These are phyloP conservation scores for Oxytropis ochrocephala DNA, from an alignment of 306 rosid species.

Conservation along the genomic window DNA sequence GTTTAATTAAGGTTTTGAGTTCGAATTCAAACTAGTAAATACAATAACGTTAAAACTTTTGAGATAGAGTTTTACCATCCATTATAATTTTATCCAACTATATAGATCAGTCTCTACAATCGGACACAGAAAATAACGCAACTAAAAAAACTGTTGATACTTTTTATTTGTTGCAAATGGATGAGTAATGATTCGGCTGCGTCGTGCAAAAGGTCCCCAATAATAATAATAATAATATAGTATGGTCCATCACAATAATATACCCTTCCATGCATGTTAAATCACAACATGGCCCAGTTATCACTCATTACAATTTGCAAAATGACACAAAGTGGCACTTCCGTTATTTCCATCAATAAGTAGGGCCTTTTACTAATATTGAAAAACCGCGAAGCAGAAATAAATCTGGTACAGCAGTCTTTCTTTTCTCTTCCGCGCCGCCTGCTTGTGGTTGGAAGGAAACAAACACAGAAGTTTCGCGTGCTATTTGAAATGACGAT, in stretches of 20 bases:
- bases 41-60: too few species aligned
- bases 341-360: neutral
- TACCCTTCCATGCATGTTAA: constrained; percentile 29
- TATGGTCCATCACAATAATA: constrained; percentile 9
- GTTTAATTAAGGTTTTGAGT: too few species aligned
- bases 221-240: neutral
- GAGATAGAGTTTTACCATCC: too few species aligned
- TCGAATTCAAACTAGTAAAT: too few species aligned
- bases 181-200: constrained; percentile 9
- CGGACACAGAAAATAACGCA: too few species aligned
- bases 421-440: constrained; percentile 16
- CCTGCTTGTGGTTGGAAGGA: constrained; percentile 4
- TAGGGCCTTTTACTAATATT: neutral
- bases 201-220: constrained; percentile 19
- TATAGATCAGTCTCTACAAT: too few species aligned
- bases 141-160: too few species aligned
- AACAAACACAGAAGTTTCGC: neutral
- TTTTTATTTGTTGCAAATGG: neutral
- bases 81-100: too few species aligned
- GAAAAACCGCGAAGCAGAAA: neutral
- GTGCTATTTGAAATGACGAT: neutral
- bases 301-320: neutral
- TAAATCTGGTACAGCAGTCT: neutral
- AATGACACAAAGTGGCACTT: neutral
- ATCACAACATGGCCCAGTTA: neutral